Evolutionary conservation across 495 filamentous ascomycete genomes (phyloP).

Genomic region (Cenococcum geophilum): DNA sequence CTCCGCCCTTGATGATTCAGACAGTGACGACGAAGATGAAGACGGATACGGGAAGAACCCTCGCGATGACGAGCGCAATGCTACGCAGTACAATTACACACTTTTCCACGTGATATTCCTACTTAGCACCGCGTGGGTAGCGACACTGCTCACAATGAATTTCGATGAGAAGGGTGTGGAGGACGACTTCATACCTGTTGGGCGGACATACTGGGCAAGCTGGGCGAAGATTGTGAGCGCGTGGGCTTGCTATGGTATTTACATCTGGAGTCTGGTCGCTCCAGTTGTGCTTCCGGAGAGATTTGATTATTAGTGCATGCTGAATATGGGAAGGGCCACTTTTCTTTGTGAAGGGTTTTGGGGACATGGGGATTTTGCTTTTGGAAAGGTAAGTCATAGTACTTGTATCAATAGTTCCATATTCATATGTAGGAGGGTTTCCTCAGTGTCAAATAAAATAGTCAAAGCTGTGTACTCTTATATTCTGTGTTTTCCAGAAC

Average conservation of each 20-base stretch:
- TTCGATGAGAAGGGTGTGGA: conserved; percentile 52
- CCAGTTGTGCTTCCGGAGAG: conserved; percentile 80
- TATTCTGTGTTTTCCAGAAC: too few relatives aligned
- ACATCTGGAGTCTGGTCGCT: conserved; percentile 85
- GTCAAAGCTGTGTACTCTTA: too few relatives aligned
- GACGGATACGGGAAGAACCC: conserved; percentile 49
- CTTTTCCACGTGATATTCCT: conserved; percentile 99
- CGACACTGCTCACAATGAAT: conserved; percentile 82
- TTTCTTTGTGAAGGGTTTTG: too few relatives aligned
- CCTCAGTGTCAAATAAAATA: too few relatives aligned
- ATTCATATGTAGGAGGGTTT: too few relatives aligned
- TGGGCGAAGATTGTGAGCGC: conserved; percentile 99
- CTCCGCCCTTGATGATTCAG: conserved; percentile 76
- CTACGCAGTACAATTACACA: conserved; percentile 92
- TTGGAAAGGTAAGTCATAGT: too few relatives aligned
- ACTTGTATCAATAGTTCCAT: too few relatives aligned
- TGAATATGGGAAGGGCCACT: too few relatives aligned
- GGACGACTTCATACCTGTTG: conserved; percentile 80
- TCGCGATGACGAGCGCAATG: conserved; percentile 75
- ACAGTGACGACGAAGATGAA: conserved; percentile 54
- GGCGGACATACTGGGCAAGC: conserved; percentile 92
- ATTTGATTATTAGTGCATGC: conserved; percentile 57
- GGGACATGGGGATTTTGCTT: too few relatives aligned
- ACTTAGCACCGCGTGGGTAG: conserved; percentile 91
- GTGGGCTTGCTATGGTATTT: conserved; percentile 95